Base-by-base conservation (phyloP, 202 grass and related monocot genomes). In the Dendrocalamus latiflorus region DNA sequence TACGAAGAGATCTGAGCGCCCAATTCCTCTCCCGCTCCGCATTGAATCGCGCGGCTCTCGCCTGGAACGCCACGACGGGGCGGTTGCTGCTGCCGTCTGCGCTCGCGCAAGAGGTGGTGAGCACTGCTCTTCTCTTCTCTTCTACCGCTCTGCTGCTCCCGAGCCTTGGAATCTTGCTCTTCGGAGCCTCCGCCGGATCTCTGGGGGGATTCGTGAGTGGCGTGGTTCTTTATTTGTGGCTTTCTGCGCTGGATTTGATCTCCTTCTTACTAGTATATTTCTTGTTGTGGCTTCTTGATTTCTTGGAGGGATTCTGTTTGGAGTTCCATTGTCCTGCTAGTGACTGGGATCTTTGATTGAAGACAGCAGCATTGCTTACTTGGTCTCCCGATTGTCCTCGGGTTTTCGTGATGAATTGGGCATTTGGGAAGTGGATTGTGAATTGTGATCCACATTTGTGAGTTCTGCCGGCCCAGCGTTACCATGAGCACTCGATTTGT, bases 131-230 rank as follows among this genome's bases (percentile, higher is more conserved):
- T 25, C 2, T 9, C 42, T 59, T n/a, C 17, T 47, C 20, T 8
- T 15, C 5, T 5, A 44, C 18, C 8, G 9, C 2, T 8, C 15
- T 56, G 58, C 47, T 47, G n/a, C 49, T 53, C 5, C 60, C 53
- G 57, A 22, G 9, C 48, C 20, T 34, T 34, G 57, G 73, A 56
- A 37, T 25, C 37, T 15, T 47, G 73, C 72, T 28, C n/a, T 20
- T 25, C 70, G 85, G 54, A 33, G 72, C 44, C 43, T 63, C 86
- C 26, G 15, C 18, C 42, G 79, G 88, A 90, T 86, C 83, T 90
- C 68, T 22, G 60, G 2, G 6, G 22, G 28, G 47, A 56, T 57
- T 30, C 0, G 28, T 22, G 73, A 44, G 6, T 33, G 51, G n/a
- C 38, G 51, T 10, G 11, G 49, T 9, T 34, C 21, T 55, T 65